Conservation (phyloP, 129 eudicot genomes). For the Flaveria trinervia region DNA sequence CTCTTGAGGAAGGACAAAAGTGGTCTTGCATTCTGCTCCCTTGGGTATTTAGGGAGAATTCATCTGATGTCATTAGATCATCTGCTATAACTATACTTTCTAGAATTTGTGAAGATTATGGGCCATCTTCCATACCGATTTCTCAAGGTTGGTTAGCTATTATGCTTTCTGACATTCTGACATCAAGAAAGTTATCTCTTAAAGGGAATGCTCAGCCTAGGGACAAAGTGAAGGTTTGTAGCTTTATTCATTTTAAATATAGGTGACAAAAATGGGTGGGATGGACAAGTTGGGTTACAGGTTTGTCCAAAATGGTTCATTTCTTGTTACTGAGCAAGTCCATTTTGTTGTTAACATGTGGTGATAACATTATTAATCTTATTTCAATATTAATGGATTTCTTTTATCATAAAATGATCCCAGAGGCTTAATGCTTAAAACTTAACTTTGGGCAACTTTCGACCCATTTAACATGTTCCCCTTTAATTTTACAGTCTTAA, state of each 20-base stretch:
- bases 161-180: conserved; percentile 68
- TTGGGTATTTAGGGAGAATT: conserved; percentile 66
- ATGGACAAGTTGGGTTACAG: not conserved
- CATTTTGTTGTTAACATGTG: not conserved
- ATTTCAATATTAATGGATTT: not conserved
- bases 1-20: conserved; percentile 84
- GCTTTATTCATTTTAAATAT: conserved; percentile 10
- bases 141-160: conserved; percentile 97
- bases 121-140: conserved; percentile 79
- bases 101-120: conserved; percentile 80
- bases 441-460: not conserved
- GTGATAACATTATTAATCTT: not conserved
- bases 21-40: conserved; percentile 80
- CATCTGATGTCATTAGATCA: conserved; percentile 63
- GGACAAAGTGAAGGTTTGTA: conserved; percentile 88
- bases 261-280: not conserved
- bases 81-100: conserved; percentile 77
- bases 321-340: not conserved
- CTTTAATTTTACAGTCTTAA: not conserved
- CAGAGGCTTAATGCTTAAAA: not conserved
- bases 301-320: not conserved
- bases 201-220: conserved; percentile 65
- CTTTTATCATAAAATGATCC: not conserved
- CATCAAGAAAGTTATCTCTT: conserved; percentile 51
- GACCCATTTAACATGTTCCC: not conserved